These are phyloP conservation scores for Aspergillus bombycis DNA, from an alignment of 2,329 filamentous ascomycete species.

Conservation along the genomic window DNA sequence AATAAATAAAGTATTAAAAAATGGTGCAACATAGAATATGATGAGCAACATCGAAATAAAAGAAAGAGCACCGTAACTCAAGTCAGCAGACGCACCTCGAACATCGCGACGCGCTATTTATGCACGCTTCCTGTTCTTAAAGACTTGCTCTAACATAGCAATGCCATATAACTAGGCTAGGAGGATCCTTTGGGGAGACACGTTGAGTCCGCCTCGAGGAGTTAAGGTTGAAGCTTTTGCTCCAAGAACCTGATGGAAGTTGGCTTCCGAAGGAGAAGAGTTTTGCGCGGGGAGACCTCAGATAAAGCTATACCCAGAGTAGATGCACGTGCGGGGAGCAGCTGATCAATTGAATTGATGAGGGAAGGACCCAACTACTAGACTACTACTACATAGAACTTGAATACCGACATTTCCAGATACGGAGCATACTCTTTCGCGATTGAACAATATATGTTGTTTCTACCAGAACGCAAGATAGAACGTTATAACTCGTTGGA, in stretches of 20 bases:
- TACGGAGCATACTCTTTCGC: not conserved
- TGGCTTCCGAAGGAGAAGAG: constrained; percentile 8
- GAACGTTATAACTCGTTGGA: not conserved
- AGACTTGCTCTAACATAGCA: not conserved
- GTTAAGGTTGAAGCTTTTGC: not conserved
- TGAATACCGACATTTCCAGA: not conserved
- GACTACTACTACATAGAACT: not conserved
- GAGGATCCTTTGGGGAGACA: not conserved
- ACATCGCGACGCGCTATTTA: constrained; percentile 25
- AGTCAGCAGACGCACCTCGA: constrained; percentile 28
- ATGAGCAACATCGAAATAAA: not conserved
- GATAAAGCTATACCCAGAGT: not conserved
- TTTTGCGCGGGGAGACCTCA: constrained; percentile 3
- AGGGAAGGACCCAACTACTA: too few relatives aligned
- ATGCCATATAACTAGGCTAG: not conserved
- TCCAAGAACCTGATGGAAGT: constrained; percentile 1
- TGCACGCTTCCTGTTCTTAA: not conserved
- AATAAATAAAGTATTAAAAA: not conserved
- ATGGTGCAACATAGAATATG: not conserved
- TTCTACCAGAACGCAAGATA: not conserved
- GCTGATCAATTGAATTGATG: constrained; percentile 4
- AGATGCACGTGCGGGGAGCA: constrained; percentile 1
- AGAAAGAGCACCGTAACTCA: not conserved
- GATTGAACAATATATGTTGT: not conserved
- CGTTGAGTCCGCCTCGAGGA: not conserved